Evolutionary conservation across 257 asterid genomes (phyloP), one percentile per base, ranked within the genome.

Genomic region (Solanum clarkiae): DNA sequence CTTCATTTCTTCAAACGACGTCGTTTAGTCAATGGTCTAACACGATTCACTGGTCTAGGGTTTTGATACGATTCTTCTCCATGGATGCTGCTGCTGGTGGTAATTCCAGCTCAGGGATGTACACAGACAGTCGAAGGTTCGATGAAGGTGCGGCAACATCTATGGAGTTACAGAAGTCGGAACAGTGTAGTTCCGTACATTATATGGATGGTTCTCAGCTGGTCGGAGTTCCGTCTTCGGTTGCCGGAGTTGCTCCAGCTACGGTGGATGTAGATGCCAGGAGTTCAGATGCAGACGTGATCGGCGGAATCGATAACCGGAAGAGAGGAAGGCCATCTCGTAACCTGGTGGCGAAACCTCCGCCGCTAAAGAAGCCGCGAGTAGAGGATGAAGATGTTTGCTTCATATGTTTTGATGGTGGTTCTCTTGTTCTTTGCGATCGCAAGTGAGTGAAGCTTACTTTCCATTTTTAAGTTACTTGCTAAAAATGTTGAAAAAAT

Each of bases 381-480:
- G 86, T 66, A 40, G 94, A 94, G 89, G 98, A 93, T 59, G 99
- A 95, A 74, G 99, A 96, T 69, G 98, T 95, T 26, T 96, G 99
- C 93, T 96, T 96, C 84, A 95, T 96, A 45, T 96, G 99, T 92
- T 96, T 95, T 22, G 99, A 96, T 84, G 99, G 98, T 11, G 99
- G 99, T 68, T 90, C 95, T 9, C 92, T 96, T 15, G 98, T 96
- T 18, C 94, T 96, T 54, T 96, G 99, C 82, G 99, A 96, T 92
- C 95, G 97, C 89, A 95, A 93, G 99, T 95, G 90, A 92, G 98
- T 91, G 8, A 74, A 40, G 36, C 81, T 8, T 49, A 29, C 47
- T 72, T 77, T 29, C 74, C 81, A 15, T 24, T 81, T 74, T 66
- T 14, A 80, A 45, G 81, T 69, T 36, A 36, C 40, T 36, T 36